These are phyloP conservation scores for Adansonia madagascariensis DNA, from an alignment of 441 rosid species.

Conservation along the genomic window DNA sequence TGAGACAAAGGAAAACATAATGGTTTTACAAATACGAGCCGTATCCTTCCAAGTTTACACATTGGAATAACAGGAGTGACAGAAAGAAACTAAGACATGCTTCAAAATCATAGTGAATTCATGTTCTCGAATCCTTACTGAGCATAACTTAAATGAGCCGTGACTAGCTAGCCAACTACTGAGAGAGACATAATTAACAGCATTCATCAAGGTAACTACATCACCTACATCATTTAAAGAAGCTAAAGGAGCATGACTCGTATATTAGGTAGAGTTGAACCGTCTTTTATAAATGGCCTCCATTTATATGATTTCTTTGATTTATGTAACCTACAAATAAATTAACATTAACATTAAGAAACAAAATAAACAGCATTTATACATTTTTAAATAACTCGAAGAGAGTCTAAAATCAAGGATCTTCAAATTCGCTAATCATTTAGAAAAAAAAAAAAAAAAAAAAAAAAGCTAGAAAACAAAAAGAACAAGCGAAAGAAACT, in stretches of 20 bases:
- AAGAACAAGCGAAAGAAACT: neutral
- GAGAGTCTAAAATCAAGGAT: neutral
- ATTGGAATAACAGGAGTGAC: neutral
- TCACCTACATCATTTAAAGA: conserved; percentile 11
- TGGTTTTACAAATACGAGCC: neutral
- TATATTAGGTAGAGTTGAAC: neutral
- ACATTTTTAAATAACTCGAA: neutral
- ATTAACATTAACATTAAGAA: neutral
- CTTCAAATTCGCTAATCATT: neutral
- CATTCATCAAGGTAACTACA: conserved; percentile 18
- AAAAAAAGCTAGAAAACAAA: too few species aligned
- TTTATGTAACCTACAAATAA: neutral
- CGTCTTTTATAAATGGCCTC: neutral
- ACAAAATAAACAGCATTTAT: neutral
- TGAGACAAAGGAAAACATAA: neutral
- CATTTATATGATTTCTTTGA: neutral
- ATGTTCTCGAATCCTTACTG: neutral
- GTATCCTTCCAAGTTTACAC: neutral
- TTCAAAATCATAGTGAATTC: neutral
- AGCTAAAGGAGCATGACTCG: neutral
- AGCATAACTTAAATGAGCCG: neutral
- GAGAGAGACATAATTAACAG: neutral
- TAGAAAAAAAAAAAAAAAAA: neutral
- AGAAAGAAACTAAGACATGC: neutral
- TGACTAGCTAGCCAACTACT: conserved; percentile 17